Base-by-base conservation (phyloP, 441 rosid genomes). In the Euphorbia corollata region DNA sequence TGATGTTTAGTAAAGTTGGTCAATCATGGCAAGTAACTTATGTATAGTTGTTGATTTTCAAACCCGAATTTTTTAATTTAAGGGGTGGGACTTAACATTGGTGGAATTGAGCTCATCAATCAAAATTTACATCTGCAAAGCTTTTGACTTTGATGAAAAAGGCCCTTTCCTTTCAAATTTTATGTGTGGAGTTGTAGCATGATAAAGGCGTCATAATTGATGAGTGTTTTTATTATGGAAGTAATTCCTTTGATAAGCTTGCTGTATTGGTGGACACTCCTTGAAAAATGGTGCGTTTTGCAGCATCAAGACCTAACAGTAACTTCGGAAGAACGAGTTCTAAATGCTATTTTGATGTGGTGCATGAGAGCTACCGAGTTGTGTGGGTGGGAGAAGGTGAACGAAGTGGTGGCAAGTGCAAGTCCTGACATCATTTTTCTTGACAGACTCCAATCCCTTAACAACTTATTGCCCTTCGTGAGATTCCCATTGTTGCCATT, bases 241-340 rank as follows among this genome's bases (percentile, higher is more conserved):
- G 36, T 36, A 66, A 36, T 56, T 68, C 10, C 41, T 55, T 18
- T 69, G 73, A 64, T 61, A 34, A 48, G 12, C 48, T 47, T 51
- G 54, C 22, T 43, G 32, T 12, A 65, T 30, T 22, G 64, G 53
- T 38, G 24, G 51, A 64, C 68, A 59, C 61, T 67, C 69, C 73
- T 61, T 68, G 68, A 67, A 71, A 67, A 70, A 41, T 57, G 24
- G 60, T 83, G 64, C 68, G 77, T 72, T 79, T 82, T 80, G 84
- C 97, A 92, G 98, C 96, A 86, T 80, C 90, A 86, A 68, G 96
- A 92, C 76, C 80, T 95, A 73, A 92, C 97, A 0, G 97, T 90
- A 72, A 95, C 95, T 65, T 88, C 95, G 16, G 97, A 95, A 76
- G 99, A 92, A 75, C 86, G 86, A 81, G 85, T 92, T 81, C 87